phyloP scores from a whole-genome alignment of 192 early-diverging fungal species.

The Kappamyces sp. region DNA sequence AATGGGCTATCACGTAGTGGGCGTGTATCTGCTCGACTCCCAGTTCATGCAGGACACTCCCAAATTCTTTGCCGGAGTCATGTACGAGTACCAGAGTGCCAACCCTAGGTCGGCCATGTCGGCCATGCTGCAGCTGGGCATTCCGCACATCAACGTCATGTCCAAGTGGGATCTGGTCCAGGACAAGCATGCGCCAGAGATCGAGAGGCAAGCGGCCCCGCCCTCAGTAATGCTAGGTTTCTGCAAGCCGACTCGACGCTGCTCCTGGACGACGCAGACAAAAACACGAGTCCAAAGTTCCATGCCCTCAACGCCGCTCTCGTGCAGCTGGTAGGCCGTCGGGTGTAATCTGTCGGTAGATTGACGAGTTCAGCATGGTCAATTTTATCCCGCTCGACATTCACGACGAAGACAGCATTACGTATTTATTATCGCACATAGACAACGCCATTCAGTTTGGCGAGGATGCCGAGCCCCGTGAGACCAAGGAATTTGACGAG shows the following conservation, averaged over 20 bases:
- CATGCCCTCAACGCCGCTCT: slow-evolving; percentile 83
- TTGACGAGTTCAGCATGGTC: slow-evolving; percentile 98
- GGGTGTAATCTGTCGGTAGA: slow-evolving; percentile 31
- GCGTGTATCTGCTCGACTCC: slow-evolving; percentile 85
- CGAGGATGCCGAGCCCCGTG: slow-evolving; percentile 95
- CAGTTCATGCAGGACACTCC: slow-evolving; percentile 94
- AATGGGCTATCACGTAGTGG: slow-evolving; percentile 79
- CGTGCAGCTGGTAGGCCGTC: slow-evolving; percentile 63
- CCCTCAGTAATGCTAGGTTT: slow-evolving; percentile 53
- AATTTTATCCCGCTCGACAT: slow-evolving; percentile 90
- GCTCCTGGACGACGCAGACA: slow-evolving; percentile 76
- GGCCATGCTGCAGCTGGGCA: slow-evolving; percentile 93
- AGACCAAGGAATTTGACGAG: slow-evolving; percentile 40
- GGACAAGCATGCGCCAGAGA: slow-evolving; percentile 22
- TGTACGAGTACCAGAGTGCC: no score
- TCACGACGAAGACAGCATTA: slow-evolving; percentile 88
- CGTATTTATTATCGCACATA: slow-evolving; percentile 75
- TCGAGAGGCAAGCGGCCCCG: slow-evolving; percentile 33
- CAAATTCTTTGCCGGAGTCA: slow-evolving; percentile 94
- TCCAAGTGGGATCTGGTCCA: slow-evolving; percentile 94
- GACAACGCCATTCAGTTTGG: slow-evolving; percentile 97
- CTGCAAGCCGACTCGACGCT: slow-evolving; percentile 86
- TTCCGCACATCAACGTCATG: slow-evolving; percentile 98
- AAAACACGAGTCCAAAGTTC: slow-evolving; percentile 65
- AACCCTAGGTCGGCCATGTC: slow-evolving; percentile 80